Conservation (phyloP, 371 early-diverging fungal genomes). For the Apophysomyces elegans region DNA sequence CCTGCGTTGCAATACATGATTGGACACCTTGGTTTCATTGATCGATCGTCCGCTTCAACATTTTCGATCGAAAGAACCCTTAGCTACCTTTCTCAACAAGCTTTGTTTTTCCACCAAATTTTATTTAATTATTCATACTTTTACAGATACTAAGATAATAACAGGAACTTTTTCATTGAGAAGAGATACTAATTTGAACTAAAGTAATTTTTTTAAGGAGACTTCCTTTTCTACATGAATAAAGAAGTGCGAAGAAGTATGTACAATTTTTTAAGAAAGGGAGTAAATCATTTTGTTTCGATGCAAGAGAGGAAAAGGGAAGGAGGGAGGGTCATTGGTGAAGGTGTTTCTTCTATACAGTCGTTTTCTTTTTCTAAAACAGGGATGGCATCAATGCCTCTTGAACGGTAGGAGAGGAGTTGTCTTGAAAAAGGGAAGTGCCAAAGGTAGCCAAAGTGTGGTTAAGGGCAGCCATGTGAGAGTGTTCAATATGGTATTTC, state of each 20-base stretch:
- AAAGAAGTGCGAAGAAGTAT: neutral
- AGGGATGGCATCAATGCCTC: constrained; percentile 19
- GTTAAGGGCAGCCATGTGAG: constrained; percentile 67
- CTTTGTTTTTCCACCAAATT: neutral
- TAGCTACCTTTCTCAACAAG: no score
- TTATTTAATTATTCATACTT: constrained; percentile 4
- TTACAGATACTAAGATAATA: neutral
- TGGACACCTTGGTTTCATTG: constrained; percentile 4
- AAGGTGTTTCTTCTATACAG: constrained; percentile 7
- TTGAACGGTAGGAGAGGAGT: constrained; percentile 24
- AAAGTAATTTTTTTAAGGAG: neutral
- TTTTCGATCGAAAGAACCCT: neutral
- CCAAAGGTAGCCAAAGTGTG: constrained; percentile 54
- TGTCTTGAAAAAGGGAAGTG: constrained; percentile 33
- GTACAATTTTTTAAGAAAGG: neutral
- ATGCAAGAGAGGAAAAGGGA: neutral
- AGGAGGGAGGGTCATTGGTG: no score
- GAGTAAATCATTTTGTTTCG: neutral
- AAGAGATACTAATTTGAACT: no score
- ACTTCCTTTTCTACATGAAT: neutral
- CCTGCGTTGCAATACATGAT: constrained; percentile 1
- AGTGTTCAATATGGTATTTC: constrained; percentile 94
- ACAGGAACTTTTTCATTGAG: no score
- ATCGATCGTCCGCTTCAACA: constrained; percentile 2
- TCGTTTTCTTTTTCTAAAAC: constrained; percentile 17